Evolutionary conservation across 805 yeast species (phyloP), one percentile per base, ranked within the genome.

Genomic region (Cyberlindnera meyerae): DNA sequence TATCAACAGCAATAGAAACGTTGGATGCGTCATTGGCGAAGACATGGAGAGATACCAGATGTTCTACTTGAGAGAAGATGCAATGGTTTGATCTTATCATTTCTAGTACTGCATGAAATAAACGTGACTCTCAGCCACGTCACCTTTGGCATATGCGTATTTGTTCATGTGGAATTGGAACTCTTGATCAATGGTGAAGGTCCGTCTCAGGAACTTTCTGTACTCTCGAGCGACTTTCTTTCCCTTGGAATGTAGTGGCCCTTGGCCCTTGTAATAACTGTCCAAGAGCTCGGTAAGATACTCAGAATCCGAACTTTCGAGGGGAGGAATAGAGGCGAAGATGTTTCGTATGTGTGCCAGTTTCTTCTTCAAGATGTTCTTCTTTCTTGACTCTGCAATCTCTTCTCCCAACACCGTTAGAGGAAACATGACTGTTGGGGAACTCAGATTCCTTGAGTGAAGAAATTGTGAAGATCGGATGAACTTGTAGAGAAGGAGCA

Each of bases 1-100:
- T 0, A 37, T 63, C 8, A 62, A 57, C 32, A 40, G 51, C 6
- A 27, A 39, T 2, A 48, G 57, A 29, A 41, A 52, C 1, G 49
- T 57, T 31, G 70, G 67, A 5, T 63, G 67, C 41, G 44, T 68
- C 9, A 44, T 69, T n/a, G 68, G 67, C 24, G 39, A 49, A 6
- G 60, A 66, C 33, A 56, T 55, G 30, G 57, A 56, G 34, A 58
- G 27, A 13, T 49, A 40, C 31, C 18, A 21, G 2, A 31, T 42
- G 6, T 43, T 43, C 31, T 40, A 26, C 18, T 26, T 40, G 6
- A 28, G 27, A 24, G 40, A 36, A 7, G 22, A 20, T 20, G 22
- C 22, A 7, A n/a, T n/a, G n/a, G n/a, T n/a, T n/a, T n/a, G n/a
- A n/a, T n/a, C n/a, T n/a, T n/a, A n/a, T n/a, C n/a, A n/a, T n/a